These are phyloP conservation scores for Leccinum boreale DNA, from an alignment of 768 basidiomycete species.

Conservation along the genomic window DNA sequence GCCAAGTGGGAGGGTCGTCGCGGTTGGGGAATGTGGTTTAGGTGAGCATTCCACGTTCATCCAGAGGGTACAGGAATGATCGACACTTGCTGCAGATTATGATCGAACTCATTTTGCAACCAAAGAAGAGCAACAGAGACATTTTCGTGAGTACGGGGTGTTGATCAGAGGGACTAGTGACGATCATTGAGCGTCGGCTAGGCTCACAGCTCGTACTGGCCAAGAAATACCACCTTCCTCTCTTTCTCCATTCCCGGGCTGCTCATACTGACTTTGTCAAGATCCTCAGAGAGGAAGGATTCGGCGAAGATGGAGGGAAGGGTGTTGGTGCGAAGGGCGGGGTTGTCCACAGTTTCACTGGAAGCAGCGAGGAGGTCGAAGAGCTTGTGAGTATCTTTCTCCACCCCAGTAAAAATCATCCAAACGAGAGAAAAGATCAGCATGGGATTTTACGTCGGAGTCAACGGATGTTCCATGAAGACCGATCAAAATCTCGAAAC, in stretches of 20 bases:
- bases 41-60: slow-evolving; percentile 37
- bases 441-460: slow-evolving; percentile 60
- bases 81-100: slow-evolving; percentile 50
- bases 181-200: slow-evolving; percentile 9
- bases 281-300: slow-evolving; percentile 65
- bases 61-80: neutral
- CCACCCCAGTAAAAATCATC: neutral
- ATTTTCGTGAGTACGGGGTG: slow-evolving; percentile 52
- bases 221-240: slow-evolving; percentile 66
- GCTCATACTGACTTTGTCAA: slow-evolving; percentile 67
- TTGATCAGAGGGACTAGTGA: neutral
- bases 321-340: slow-evolving; percentile 61
- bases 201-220: slow-evolving; percentile 61
- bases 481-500: slow-evolving; percentile 60
- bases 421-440: slow-evolving; percentile 43
- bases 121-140: slow-evolving; percentile 53
- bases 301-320: slow-evolving; percentile 52
- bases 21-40: slow-evolving; percentile 78
- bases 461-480: slow-evolving; percentile 80
- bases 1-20: slow-evolving; percentile 59
- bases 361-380: slow-evolving; percentile 53
- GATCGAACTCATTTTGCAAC: slow-evolving; percentile 68
- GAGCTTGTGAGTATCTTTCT: slow-evolving; percentile 55
- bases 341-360: slow-evolving; percentile 84
- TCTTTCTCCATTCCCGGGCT: slow-evolving; percentile 81